Conservation (phyloP, 371 early-diverging fungal species). For the Smittium culicis region DNA sequence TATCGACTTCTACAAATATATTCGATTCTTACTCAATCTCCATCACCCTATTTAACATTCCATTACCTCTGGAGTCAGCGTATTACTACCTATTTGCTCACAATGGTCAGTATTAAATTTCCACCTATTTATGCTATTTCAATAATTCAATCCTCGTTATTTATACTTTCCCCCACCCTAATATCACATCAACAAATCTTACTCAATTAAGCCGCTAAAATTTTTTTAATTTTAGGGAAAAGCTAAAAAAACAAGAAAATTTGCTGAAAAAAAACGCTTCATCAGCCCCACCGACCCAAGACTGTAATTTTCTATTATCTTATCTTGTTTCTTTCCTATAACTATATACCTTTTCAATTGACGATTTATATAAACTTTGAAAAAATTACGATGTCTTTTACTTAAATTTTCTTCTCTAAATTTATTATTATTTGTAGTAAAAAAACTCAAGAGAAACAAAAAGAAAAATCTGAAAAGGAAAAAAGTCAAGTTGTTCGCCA, state of each 20-base stretch:
- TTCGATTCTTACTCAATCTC: no score
- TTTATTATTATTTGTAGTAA: conserved; percentile 26
- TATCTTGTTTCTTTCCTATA: neutral
- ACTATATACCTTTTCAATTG: neutral
- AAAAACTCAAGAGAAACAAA: conserved; percentile 58
- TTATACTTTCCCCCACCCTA: no score
- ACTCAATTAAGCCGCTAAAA: conserved; percentile 2
- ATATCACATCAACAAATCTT: no score
- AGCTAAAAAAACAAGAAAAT: conserved; percentile 82
- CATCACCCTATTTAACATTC: no score
- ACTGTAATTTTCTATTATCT: conserved; percentile 39
- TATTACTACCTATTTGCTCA: no score
- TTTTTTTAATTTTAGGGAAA: conserved; percentile 48
- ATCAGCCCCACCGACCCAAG: conserved; percentile 77
- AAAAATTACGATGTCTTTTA: neutral
- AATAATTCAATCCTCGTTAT: no score
- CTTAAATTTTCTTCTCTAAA: neutral
- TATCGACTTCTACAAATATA: no score
- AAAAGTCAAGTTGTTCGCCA: conserved; percentile 59
- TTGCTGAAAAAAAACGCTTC: conserved; percentile 83
- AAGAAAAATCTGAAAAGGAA: conserved; percentile 53
- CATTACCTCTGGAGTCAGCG: no score
- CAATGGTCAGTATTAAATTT: no score
- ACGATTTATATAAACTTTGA: no score
- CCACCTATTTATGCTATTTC: no score